Evolutionary conservation across 306 rosid genomes (phyloP), one percentile per base, ranked within the genome.

Genomic region (Cajanus cajan): DNA sequence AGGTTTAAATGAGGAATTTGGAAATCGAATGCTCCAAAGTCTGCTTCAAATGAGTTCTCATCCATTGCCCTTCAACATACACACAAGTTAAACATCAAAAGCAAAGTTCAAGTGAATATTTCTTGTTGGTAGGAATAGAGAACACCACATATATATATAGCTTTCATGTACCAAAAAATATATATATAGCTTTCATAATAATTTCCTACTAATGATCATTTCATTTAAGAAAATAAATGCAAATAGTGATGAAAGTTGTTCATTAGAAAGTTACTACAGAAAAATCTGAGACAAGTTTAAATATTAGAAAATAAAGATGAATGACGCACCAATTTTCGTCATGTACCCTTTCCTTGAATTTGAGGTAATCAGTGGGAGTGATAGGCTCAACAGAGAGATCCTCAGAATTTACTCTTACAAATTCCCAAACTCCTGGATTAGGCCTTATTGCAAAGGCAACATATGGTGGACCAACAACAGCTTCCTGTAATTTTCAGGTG

Each of bases 391-490:
- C 93, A 40, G 93, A 82, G 41, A 94, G 93, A 77, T 94, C 93
- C 21, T 89, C 86, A 62, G 90, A 75, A 55, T 64, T 84, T 16
- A 94, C 97, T 80, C 87, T 80, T 16, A 81, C 93, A 79, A 61
- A 89, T 81, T 94, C 98, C 97, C 97, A 94, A 50, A 84, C 81
- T 34, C 98, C 98, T 31, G 98, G 98, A 79, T 78, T 82, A 67
- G 90, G 93, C 87, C 98, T 88, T 62, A 94, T 48, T 41, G 90
- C 88, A 84, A 94, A 94, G 16, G 92, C 92, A 73, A 94, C 88
- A 88, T 85, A 62, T 43, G 98, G 98, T 74, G 98, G 96, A 68
- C 74, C 16, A 8, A 86, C 96, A 52, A 88, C 83, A n/a, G 98
- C 98, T 85, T 90, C 98, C 98, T 94, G 80, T 74, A 86, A 79